phyloP scores from a whole-genome alignment of 257 asterid species.

The Sherardia arvensis region DNA sequence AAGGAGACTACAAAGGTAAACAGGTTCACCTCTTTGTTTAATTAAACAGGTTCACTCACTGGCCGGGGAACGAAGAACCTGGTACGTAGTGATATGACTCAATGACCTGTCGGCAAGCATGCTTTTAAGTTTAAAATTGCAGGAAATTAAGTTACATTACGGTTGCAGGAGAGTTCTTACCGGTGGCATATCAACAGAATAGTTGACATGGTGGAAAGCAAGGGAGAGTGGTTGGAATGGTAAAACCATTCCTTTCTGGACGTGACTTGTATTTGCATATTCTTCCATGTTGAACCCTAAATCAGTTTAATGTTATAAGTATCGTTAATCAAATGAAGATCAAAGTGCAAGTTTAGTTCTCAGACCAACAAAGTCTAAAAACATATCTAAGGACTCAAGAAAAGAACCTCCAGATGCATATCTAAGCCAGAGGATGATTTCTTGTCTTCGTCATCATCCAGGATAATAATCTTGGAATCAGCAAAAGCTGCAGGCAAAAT shows the following conservation, averaged over 20 bases:
- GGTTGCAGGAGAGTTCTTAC: slow-evolving; percentile 22
- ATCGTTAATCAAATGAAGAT: neutral
- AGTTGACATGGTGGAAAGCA: slow-evolving; percentile 33
- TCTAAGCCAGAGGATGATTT: slow-evolving; percentile 6
- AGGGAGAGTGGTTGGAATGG: slow-evolving; percentile 48
- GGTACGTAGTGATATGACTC: too few species aligned
- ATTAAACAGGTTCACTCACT: too few species aligned
- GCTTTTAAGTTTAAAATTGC: neutral
- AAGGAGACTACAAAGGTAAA: too few species aligned
- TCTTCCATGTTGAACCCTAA: neutral
- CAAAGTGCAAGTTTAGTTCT: neutral
- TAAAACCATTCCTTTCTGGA: slow-evolving; percentile 36
- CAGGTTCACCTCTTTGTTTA: too few species aligned
- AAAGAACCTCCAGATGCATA: slow-evolving; percentile 19
- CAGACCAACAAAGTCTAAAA: neutral
- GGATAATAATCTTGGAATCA: slow-evolving; percentile 18
- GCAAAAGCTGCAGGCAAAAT: slow-evolving; percentile 26
- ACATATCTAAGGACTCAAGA: neutral
- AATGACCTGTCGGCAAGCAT: too few species aligned
- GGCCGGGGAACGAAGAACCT: too few species aligned
- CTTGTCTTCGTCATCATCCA: slow-evolving; percentile 21
- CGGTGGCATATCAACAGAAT: slow-evolving; percentile 43
- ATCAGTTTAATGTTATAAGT: neutral
- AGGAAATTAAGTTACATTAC: neutral
- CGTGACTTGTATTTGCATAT: neutral